Conservation (phyloP, 1,284 basidiomycete species). For the Rhodotorula glutinis region DNA sequence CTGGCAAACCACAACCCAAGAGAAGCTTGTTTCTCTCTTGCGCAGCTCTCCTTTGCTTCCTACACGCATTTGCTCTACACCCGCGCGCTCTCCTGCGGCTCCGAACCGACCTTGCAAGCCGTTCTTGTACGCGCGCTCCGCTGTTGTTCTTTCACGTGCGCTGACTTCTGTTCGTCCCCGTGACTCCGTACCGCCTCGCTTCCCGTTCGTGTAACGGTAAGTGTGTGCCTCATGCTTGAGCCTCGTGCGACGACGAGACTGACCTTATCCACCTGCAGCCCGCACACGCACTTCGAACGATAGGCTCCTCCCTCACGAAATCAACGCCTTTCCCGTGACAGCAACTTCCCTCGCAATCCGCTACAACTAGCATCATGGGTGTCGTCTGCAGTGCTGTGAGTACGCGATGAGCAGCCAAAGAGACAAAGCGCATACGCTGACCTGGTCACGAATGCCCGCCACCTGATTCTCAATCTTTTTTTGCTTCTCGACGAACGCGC, state of each 20-base stretch:
- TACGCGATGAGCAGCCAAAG: neutral
- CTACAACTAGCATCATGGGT: slow-evolving; percentile 1
- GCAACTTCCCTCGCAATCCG: too few relatives aligned
- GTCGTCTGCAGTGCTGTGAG: slow-evolving; percentile 22
- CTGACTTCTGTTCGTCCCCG: neutral
- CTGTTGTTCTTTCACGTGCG: neutral
- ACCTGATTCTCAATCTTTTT: neutral
- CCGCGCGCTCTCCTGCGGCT: too few relatives aligned
- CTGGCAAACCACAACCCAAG: too few relatives aligned
- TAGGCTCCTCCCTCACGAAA: too few relatives aligned
- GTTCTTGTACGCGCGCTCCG: neutral
- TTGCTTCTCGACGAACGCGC: neutral
- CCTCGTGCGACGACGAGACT: too few relatives aligned
- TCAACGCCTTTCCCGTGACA: too few relatives aligned
- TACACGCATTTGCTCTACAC: too few relatives aligned
- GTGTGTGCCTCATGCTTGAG: too few relatives aligned
- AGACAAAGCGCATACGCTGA: neutral
- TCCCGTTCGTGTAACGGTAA: too few relatives aligned
- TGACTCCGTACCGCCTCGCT: neutral
- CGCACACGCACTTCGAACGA: too few relatives aligned
- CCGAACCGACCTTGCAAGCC: neutral
- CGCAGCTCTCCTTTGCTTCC: neutral
- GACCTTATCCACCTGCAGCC: neutral
- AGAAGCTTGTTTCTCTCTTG: neutral
- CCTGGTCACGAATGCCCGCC: too few relatives aligned